A percentile compares a stretch with the other conserved stretches of the same genome.
phyloP scores from a whole-genome alignment of 1,284 basidiomycete species.

The Phylloboletellus chloephorus region DNA sequence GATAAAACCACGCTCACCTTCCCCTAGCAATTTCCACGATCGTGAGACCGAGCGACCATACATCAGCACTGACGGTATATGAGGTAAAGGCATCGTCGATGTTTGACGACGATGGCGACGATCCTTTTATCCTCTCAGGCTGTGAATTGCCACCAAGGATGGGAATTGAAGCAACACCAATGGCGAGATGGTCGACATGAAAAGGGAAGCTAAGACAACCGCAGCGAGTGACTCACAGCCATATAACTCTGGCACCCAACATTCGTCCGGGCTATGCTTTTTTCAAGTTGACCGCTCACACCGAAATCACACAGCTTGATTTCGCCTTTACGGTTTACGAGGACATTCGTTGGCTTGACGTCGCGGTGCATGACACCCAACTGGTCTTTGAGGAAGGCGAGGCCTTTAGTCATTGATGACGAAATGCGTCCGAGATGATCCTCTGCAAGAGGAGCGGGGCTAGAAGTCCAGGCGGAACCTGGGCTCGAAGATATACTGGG shows the following conservation, averaged over 20 bases:
- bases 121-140: conserved; percentile 95
- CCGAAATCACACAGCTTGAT: conserved; percentile 98
- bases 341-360: conserved; percentile 96
- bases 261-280: conserved; percentile 95
- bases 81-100: conserved; percentile 43
- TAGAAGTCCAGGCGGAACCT: conserved; percentile 32
- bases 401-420: conserved; percentile 79
- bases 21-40: conserved; percentile 91
- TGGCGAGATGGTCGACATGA: conserved; percentile 9
- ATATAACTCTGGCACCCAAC: conserved; percentile 99
- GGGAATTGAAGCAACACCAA: not conserved
- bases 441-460: conserved; percentile 29
- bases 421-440: conserved; percentile 74
- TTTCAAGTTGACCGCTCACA: conserved; percentile 95
- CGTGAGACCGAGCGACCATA: conserved; percentile 96
- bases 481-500: conserved; percentile 31
- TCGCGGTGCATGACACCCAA: conserved; percentile 97
- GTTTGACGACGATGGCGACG: conserved; percentile 51
- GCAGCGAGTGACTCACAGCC: conserved; percentile 62
- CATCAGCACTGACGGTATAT: conserved; percentile 95
- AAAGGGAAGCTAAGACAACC: not conserved
- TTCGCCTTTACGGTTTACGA: conserved; percentile 85
- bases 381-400: conserved; percentile 94
- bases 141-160: conserved; percentile 27
- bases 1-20: conserved; percentile 30